Evolutionary conservation across 495 filamentous ascomycete genomes (phyloP), one percentile per base, ranked within the genome.

Genomic region (Hypoxylon perforatum): DNA sequence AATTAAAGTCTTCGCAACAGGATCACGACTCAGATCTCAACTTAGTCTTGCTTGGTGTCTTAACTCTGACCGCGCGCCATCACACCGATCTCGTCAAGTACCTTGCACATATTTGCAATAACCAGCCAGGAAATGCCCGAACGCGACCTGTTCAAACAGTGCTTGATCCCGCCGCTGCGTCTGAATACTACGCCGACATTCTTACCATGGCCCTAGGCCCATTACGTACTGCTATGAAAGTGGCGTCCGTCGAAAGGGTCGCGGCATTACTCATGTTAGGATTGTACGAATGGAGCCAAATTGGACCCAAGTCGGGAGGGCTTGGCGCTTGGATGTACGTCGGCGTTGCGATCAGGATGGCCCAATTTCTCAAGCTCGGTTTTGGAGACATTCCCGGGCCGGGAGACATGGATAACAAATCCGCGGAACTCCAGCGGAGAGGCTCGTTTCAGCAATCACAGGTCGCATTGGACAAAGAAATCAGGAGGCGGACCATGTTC

Each of bases 221-320:
- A 56, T 78, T 84, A 72, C 80, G 74, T 73, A 84, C 73, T 64
- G 80, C 73, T 67, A 90, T 80, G 81, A 85, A 72, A 57, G 81
- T 52, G 67, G 88, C 70, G 69, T 89, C 83, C 9, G 80, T 96
- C 5, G 87, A 93, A 56, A 83, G 88, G 19, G 87, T 91, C 3
- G 91, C 94, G 69, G 91, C 90, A 3, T 81, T 92, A 17, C 77
- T 95, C 42, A 95, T 96, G 91, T 80, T 97, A 9, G 90, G 87
- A 0, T 80, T 95, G 18, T 91, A 95, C 67, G 92, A 94, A 70
- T 95, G 92, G 92, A 89, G 90, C 25, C 91, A 91, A 80, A 87
- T 85, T 33, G 64, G 64, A 7, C 81, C 81, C 33, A 74, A 70
- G 66, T 77, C 78, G 1, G 86, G 91, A 39, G 92, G 91, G 0